Evolutionary conservation across 208 protist species (phyloP).

Genomic region (Sergeia podlipaevii): DNA sequence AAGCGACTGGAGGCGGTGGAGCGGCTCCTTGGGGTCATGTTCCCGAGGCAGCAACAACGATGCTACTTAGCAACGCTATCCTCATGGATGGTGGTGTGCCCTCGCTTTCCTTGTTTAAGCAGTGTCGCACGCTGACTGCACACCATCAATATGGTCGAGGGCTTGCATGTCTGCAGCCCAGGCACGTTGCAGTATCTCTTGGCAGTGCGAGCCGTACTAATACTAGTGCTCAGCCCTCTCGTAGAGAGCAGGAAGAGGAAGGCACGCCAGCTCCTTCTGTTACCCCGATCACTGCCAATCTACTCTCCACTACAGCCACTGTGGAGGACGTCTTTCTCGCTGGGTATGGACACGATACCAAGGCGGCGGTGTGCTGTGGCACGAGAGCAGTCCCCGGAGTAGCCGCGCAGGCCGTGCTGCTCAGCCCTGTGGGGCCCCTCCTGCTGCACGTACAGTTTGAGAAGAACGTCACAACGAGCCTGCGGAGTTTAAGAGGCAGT

Average conservation of each 20-base stretch:
- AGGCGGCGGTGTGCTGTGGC: slow-evolving; percentile 41
- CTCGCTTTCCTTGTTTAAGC: slow-evolving; percentile 17
- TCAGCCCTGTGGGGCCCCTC: slow-evolving; percentile 54
- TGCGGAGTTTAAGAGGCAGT: too few species aligned
- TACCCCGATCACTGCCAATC: too few species aligned
- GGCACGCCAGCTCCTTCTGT: too few species aligned
- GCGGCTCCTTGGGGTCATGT: too few species aligned
- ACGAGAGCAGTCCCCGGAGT: slow-evolving; percentile 24
- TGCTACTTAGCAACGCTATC: slow-evolving; percentile 53
- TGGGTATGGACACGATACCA: too few species aligned
- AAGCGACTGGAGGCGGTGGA: too few species aligned
- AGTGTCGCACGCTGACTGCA: slow-evolving; percentile 15
- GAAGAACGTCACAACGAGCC: slow-evolving; percentile 19
- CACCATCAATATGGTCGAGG: slow-evolving; percentile 61
- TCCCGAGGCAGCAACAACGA: slow-evolving; percentile 17
- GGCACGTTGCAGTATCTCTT: background rate
- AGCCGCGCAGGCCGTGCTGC: slow-evolving; percentile 48
- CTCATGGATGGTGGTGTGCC: slow-evolving; percentile 62
- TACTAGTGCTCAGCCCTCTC: too few species aligned
- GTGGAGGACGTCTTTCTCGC: too few species aligned
- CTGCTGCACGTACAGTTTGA: slow-evolving; percentile 58
- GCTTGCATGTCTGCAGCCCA: slow-evolving; percentile 47
- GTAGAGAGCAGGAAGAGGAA: too few species aligned
- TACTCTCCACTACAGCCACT: too few species aligned
- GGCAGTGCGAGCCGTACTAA: too few species aligned